These are phyloP conservation scores for Endocalyx cinctus DNA, from an alignment of 2,329 filamentous ascomycete genomes.

Conservation along the genomic window DNA sequence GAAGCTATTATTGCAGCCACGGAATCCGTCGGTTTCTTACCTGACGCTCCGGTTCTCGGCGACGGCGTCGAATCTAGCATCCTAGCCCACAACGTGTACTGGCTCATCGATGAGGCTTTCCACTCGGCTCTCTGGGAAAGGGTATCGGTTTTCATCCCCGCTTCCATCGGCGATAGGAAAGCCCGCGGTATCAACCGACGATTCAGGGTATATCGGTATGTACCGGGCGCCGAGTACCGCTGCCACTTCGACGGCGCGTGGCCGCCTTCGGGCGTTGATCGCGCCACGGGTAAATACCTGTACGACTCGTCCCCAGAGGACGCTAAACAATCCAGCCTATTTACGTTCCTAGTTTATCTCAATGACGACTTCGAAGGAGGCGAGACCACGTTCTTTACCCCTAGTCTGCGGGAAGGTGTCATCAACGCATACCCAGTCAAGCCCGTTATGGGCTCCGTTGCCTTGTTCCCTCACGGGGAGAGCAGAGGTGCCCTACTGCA, in stretches of 20 bases:
- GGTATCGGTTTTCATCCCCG: constrained; percentile 23
- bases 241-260: constrained; percentile 69
- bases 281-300: constrained; percentile 50
- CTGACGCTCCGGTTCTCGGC: constrained; percentile 55
- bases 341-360: constrained; percentile 65
- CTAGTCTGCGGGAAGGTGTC: constrained; percentile 57
- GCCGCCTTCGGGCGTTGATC: constrained; percentile 62
- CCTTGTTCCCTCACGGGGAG: constrained; percentile 67
- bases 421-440: constrained; percentile 66
- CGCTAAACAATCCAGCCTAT: constrained; percentile 61
- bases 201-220: constrained; percentile 69
- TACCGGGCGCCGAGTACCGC: constrained; percentile 67
- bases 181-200: constrained; percentile 63
- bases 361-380: constrained; percentile 70
- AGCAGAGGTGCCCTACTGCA: constrained; percentile 61
- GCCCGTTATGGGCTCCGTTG: constrained; percentile 64
- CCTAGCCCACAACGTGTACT: constrained; percentile 15
- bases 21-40: constrained; percentile 61
- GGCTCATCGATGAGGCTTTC: constrained; percentile 13
- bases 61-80: constrained; percentile 25
- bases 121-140: constrained; percentile 12
- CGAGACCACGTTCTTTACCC: constrained; percentile 68
- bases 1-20: constrained; percentile 62
- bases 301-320: constrained; percentile 60
- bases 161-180: constrained; percentile 47